Base-by-base conservation (phyloP, 2,329 filamentous ascomycete species). In the Neophaeococcomyces aloes region DNA sequence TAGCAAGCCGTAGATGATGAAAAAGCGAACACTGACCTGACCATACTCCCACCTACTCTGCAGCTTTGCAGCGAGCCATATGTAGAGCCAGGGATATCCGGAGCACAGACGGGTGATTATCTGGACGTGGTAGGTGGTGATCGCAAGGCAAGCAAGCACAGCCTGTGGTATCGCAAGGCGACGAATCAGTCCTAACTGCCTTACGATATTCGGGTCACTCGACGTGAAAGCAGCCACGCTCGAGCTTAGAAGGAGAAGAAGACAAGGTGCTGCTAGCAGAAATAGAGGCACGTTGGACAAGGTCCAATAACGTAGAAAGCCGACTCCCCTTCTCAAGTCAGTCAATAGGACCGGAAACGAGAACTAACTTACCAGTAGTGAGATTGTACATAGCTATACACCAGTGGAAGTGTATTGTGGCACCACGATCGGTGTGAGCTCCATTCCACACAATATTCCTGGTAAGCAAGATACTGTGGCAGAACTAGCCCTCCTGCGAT, bases 301-400 rank as follows among this genome's bases (percentile, higher is more conserved):
- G 0, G 80, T 94, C 91, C 91, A 98, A 67, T 98, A 98, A 47
- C 75, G 75, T 40, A 96, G 73, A 53, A 94, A 82, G 0, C 91
- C 91, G 41, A 83, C 79, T 56, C 89, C 80, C 91, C 88, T 94
- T 48, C 17, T 32, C 59, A 53, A n/a, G 17, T 44, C 17, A 44
- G 41, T 33, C 7, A 19, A 36, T 19, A 38, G 18, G 5, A 17
- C 23, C 21, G 15, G 19, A 38, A 13, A 42, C 11, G 5, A 10
- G 18, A 21, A 31, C 10, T 15, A 13, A 63, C 78, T 61, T 72
- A 94, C 88, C 91, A 98, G 63, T 98, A 96, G 56, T 84, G 71
- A 35, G 72, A 71, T 60, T 98, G 91, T 2, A 96, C 89, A 69
- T 83, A 96, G 0, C 78, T 74, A 64, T 94, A 96, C 48, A 98